phyloP scores from a whole-genome alignment of 306 rosid species.

The Albizia julibrissin region DNA sequence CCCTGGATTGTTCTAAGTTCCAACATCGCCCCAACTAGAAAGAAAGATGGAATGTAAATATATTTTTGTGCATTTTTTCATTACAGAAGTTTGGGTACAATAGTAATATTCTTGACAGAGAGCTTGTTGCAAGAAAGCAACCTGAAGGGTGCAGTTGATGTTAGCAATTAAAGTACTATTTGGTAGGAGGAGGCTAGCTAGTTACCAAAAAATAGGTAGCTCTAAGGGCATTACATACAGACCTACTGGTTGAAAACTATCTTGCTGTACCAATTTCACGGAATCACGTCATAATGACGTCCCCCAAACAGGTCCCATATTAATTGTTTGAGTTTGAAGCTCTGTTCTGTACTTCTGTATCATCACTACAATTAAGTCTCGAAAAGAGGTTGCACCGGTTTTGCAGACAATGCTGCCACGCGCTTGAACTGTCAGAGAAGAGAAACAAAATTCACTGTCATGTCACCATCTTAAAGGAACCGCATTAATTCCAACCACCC shows the following conservation, averaged over 20 bases:
- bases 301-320: constrained; percentile 36
- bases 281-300: constrained; percentile 33
- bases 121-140: constrained; percentile 33
- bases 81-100: constrained; percentile 26
- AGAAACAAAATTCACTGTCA: constrained; percentile 6
- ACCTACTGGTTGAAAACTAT: constrained; percentile 16
- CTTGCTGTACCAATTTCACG: constrained; percentile 27
- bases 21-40: background rate
- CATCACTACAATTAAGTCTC: constrained; percentile 33
- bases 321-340: background rate
- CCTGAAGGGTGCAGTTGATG: constrained; percentile 18
- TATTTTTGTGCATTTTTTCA: background rate
- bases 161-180: constrained; percentile 5
- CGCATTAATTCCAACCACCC: background rate
- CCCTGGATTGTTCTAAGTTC: background rate
- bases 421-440: constrained; percentile 21
- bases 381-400: constrained; percentile 47
- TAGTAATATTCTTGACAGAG: background rate
- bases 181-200: constrained; percentile 20
- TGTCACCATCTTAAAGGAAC: background rate
- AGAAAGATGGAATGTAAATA: background rate
- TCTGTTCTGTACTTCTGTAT: background rate
- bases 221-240: constrained; percentile 5
- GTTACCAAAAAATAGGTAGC: constrained; percentile 32
- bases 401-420: constrained; percentile 31